Evolutionary conservation across 2,329 filamentous ascomycete species (phyloP), one percentile per base, ranked within the genome.

Genomic region (Exophiala sp.): DNA sequence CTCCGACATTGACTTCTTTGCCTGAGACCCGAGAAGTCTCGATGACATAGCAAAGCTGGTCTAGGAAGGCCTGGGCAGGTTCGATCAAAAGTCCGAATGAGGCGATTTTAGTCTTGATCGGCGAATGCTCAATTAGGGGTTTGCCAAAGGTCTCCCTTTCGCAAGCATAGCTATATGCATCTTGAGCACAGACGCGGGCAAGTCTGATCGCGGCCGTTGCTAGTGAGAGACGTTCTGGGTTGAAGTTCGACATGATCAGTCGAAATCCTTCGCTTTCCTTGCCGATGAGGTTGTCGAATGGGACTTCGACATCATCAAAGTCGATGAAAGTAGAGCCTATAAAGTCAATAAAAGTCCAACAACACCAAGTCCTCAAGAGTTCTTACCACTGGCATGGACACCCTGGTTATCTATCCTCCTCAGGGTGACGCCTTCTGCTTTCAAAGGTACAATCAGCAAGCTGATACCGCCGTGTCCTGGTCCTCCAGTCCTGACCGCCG

Each of bases 211-310:
- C 78, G 0, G 81, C 80, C 9, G 89, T 81, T 1, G 83, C 77
- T 58, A 91, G 87, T 11, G 77, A 78, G 7, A 90, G 74, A 0
- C 87, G 80, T 68, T 91, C 87, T 66, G 90, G 87, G 71, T 91
- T 91, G 78, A 90, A 90, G 71, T 90, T 88, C 44, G 82, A 85
- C 85, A 88, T 88, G 64, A 87, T 82, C 63, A 88, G 86, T 51
- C 75, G 78, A 85, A 91, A 89, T 3, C 87, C 87, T 61, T 79
- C 73, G 12, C 86, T 86, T 67, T 90, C 87, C 14, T 75, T 62
- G 1, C 87, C 87, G 53, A 91, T 81, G 5, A 90, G 70, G 65
- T 90, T 89, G 63, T 80, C 79, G 0, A 82, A 77, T 0, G 86
- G 86, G 0, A 91, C 87, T 52, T 82, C 78, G n/a, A 90, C 87